These are phyloP conservation scores for Delitschia confertaspora DNA, from an alignment of 495 filamentous ascomycete genomes.

Conservation along the genomic window DNA sequence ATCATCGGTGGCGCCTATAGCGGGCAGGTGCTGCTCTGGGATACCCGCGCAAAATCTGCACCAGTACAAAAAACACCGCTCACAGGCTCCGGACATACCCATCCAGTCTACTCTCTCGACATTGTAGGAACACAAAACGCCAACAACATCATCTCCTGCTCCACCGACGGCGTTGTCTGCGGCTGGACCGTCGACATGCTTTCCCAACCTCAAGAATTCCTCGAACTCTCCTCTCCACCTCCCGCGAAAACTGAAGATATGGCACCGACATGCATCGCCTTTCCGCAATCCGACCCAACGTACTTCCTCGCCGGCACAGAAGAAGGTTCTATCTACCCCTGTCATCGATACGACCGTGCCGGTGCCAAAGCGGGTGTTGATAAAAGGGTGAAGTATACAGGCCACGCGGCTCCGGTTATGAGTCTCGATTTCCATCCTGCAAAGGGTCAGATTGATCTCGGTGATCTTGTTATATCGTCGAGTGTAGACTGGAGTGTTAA, in stretches of 20 bases:
- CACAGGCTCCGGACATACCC: conserved; percentile 85
- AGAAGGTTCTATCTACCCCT: conserved; percentile 90
- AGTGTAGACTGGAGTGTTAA: conserved; percentile 95
- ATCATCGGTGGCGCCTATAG: conserved; percentile 93
- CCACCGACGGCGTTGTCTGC: conserved; percentile 93
- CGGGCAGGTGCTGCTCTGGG: conserved; percentile 97
- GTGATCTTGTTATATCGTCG: conserved; percentile 79
- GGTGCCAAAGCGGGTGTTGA: conserved; percentile 95
- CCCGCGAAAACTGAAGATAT: conserved; percentile 90
- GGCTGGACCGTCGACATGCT: conserved; percentile 98
- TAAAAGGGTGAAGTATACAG: conserved; percentile 69
- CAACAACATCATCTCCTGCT: conserved; percentile 92
- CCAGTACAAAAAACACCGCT: conserved; percentile 94
- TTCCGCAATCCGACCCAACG: conserved; percentile 89
- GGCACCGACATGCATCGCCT: conserved; percentile 92
- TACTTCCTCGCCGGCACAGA: conserved; percentile 96
- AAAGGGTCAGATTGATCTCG: conserved; percentile 84
- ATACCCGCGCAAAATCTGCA: conserved; percentile 70
- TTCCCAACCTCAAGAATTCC: conserved; percentile 82
- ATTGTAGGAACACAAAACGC: conserved; percentile 98
- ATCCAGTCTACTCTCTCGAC: conserved; percentile 90
- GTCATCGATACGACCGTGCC: conserved; percentile 92
- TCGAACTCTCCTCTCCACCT: conserved; percentile 76
- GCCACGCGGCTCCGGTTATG: conserved; percentile 91
- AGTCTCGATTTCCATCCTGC: conserved; percentile 90